Evolutionary conservation across 2,329 filamentous ascomycete genomes (phyloP).

Genomic region (Penicillium sclerotiorum): DNA sequence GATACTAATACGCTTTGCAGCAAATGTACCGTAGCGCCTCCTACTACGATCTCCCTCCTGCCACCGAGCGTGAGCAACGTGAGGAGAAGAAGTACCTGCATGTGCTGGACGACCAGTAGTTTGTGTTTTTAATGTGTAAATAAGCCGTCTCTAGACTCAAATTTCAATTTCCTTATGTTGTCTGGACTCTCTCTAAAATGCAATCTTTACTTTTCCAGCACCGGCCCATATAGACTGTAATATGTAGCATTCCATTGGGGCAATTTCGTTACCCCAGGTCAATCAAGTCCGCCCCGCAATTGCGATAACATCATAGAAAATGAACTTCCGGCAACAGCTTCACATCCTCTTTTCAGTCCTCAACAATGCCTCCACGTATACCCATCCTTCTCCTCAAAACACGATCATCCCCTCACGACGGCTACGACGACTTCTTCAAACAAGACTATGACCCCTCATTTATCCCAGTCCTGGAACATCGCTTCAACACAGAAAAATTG

Average conservation of each 20-base stretch:
- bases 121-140: constrained; percentile 43
- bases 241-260: neutral
- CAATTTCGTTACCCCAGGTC: neutral
- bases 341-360: neutral
- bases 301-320: too few relatives aligned
- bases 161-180: constrained; percentile 37
- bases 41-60: constrained; percentile 90
- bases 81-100: constrained; percentile 98
- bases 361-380: constrained; percentile 14
- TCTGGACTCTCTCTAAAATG: constrained; percentile 13
- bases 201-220: neutral
- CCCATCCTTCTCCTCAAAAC: constrained; percentile 54
- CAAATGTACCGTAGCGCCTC: constrained; percentile 86
- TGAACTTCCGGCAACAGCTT: too few relatives aligned
- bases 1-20: constrained; percentile 48
- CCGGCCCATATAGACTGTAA: neutral
- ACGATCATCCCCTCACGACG: constrained; percentile 47
- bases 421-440: constrained; percentile 50
- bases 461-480: constrained; percentile 52
- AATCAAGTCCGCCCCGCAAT: constrained; percentile 16
- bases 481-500: constrained; percentile 42
- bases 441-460: constrained; percentile 41
- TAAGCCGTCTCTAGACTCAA: constrained; percentile 42
- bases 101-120: constrained; percentile 81
- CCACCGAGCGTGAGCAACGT: constrained; percentile 89